Conservation (phyloP, 2,329 filamentous ascomycete species). For the Lecanicillium sp. region DNA sequence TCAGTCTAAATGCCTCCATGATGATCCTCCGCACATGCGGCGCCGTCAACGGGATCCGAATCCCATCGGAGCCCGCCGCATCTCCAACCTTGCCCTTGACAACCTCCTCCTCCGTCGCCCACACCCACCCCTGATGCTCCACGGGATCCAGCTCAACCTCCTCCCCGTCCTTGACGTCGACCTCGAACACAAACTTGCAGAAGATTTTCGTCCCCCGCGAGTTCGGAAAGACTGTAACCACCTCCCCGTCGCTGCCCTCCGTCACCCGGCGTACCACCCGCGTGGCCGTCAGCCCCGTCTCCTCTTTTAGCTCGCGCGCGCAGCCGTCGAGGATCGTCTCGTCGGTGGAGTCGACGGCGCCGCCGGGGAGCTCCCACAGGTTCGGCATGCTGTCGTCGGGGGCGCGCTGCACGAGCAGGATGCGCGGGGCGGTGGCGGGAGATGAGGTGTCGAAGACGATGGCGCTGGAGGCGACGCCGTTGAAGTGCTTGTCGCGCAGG, state of each 20-base stretch:
- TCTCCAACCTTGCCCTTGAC: constrained; percentile 22
- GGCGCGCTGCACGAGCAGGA: constrained; percentile 43
- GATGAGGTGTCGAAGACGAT: constrained; percentile 28
- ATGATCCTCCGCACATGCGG: constrained; percentile 23
- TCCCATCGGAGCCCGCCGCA: constrained; percentile 8
- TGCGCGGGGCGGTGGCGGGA: constrained; percentile 16
- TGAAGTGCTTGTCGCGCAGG: constrained; percentile 21
- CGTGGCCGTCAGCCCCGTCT: constrained; percentile 33
- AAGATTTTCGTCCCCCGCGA: constrained; percentile 25
- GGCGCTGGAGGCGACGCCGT: constrained; percentile 27
- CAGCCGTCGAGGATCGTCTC: constrained; percentile 35
- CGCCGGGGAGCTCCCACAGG: constrained; percentile 45
- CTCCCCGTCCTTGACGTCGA: constrained; percentile 23
- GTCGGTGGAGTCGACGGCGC: constrained; percentile 39
- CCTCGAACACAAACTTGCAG: constrained; percentile 31
- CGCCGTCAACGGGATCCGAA: constrained; percentile 27
- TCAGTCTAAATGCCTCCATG: constrained; percentile 26
- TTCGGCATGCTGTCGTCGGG: constrained; percentile 38
- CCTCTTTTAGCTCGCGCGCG: constrained; percentile 44
- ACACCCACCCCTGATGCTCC: constrained; percentile 36
- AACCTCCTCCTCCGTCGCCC: constrained; percentile 35
- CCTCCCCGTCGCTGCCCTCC: constrained; percentile 20
- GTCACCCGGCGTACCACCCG: constrained; percentile 25
- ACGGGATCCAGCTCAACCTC: constrained; percentile 32
- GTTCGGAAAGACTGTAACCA: constrained; percentile 28